phyloP scores from a whole-genome alignment of 129 eudicot species.

The Scalesia atractyloides region DNA sequence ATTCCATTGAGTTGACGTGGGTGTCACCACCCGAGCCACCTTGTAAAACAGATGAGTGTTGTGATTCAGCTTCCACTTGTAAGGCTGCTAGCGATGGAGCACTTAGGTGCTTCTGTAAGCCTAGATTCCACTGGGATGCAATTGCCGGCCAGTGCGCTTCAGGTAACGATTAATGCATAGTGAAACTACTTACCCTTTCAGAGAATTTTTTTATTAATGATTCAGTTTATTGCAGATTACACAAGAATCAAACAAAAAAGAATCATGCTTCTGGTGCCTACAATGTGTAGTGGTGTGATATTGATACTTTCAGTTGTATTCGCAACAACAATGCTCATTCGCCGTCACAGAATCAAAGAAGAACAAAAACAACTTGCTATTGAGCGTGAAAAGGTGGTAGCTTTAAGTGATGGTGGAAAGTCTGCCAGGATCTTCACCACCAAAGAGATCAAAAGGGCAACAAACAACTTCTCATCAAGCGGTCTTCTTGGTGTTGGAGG shows the following conservation, averaged over 20 bases:
- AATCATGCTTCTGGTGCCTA: constrained; percentile 17
- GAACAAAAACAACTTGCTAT: constrained; percentile 44
- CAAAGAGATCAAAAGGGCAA: constrained; percentile 62
- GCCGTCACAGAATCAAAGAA: constrained; percentile 21
- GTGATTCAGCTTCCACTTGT: constrained; percentile 31
- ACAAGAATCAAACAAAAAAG: neutral
- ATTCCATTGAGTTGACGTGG: constrained; percentile 64
- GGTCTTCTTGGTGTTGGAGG: constrained; percentile 77
- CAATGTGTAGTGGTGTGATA: constrained; percentile 20
- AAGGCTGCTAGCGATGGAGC: constrained; percentile 19
- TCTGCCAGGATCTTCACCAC: constrained; percentile 57
- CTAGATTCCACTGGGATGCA: constrained; percentile 55
- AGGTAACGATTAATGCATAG: constrained; percentile 20
- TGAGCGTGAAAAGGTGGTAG: constrained; percentile 59
- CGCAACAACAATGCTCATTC: neutral
- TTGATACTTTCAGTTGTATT: constrained; percentile 12
- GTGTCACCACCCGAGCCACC: constrained; percentile 47
- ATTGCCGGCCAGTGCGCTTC: constrained; percentile 34
- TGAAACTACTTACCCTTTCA: neutral
- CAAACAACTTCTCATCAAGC: constrained; percentile 49
- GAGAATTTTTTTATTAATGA: neutral
- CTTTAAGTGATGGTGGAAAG: constrained; percentile 54
- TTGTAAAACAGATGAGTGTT: constrained; percentile 38
- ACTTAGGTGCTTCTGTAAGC: constrained; percentile 52
- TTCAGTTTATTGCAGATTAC: constrained; percentile 21